Conservation (phyloP, 2,329 filamentous ascomycete genomes). For the Xylaria sp. region DNA sequence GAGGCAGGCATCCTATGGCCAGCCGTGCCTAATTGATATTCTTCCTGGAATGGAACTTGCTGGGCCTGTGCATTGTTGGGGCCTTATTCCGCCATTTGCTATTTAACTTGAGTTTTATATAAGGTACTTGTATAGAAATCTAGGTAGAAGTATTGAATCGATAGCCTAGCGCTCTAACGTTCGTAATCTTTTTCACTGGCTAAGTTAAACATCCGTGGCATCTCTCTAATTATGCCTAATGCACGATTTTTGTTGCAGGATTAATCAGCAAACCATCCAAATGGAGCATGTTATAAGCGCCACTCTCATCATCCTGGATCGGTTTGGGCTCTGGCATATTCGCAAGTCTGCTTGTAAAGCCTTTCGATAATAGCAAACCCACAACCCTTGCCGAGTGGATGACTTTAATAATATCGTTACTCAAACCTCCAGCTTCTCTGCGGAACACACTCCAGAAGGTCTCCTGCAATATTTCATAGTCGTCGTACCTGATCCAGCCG, state of each 20-base stretch:
- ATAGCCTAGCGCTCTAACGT: too few relatives aligned
- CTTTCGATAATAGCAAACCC: slow-evolving; percentile 43
- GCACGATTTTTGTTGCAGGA: not conserved
- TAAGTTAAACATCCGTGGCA: too few relatives aligned
- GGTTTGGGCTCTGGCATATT: slow-evolving; percentile 44
- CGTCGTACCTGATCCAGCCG: slow-evolving; percentile 44
- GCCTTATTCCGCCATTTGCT: too few relatives aligned
- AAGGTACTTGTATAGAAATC: too few relatives aligned
- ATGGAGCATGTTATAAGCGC: slow-evolving; percentile 40
- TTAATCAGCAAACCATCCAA: not conserved
- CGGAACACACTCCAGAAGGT: slow-evolving; percentile 45
- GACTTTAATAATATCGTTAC: slow-evolving; percentile 31
- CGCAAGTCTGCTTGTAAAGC: slow-evolving; percentile 48
- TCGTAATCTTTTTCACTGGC: too few relatives aligned
- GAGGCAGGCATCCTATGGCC: not conserved
- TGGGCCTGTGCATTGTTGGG: too few relatives aligned
- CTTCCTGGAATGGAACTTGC: too few relatives aligned
- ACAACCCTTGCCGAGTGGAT: slow-evolving; percentile 43
- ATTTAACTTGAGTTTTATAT: too few relatives aligned
- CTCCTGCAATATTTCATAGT: slow-evolving; percentile 40
- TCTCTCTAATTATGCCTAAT: too few relatives aligned
- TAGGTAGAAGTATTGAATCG: too few relatives aligned
- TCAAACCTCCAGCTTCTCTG: slow-evolving; percentile 39
- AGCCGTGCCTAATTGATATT: too few relatives aligned
- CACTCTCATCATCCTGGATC: slow-evolving; percentile 44